Evolutionary conservation across 257 asterid genomes (phyloP), one percentile per base, ranked within the genome.

Genomic region (Avicennia marina): DNA sequence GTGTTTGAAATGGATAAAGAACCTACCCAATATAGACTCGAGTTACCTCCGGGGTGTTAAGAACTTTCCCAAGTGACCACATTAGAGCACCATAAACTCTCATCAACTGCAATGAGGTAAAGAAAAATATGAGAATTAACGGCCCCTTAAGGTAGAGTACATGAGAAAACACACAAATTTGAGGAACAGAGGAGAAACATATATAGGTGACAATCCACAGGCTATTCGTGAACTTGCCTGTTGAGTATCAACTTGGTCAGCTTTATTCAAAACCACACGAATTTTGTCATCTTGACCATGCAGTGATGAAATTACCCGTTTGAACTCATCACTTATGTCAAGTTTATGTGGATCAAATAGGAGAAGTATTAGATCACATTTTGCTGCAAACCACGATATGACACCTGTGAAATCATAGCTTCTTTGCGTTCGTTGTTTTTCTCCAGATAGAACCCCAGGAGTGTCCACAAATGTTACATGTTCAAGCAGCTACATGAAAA

Each of bases 21-120:
- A 60, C 81, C 18, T 75, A 91, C 98, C 98, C 98, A 43, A 91
- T 80, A 65, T 91, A 91, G 51, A 91, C 98, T 20, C 98, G 95
- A 40, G 80, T 61, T 24, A 91, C 98, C 72, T 91, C 98, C 2
- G 98, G 98, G 21, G 95, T 86, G 69, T 86, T 78, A 56, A 91
- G 66, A 68, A 91, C 96, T 72, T 91, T 91, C 40, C 98, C 98
- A 49, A 91, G 97, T 11, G 98, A 91, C 98, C 98, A 91, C 98
- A 88, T 91, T 31, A 91, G 70, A 51, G 98, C 98, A 66, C 98
- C 98, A 68, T 91, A 91, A 55, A 91, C 98, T 76, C 98, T 79
- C 95, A 91, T 88, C 74, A 91, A 71, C 98, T 91, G 72, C 67
- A 69, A 44, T 18, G 24, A 17, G 26, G 13, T 7, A 60, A 38